phyloP scores from a whole-genome alignment of 164 flowering plant species.

The Vitis cinerea region DNA sequence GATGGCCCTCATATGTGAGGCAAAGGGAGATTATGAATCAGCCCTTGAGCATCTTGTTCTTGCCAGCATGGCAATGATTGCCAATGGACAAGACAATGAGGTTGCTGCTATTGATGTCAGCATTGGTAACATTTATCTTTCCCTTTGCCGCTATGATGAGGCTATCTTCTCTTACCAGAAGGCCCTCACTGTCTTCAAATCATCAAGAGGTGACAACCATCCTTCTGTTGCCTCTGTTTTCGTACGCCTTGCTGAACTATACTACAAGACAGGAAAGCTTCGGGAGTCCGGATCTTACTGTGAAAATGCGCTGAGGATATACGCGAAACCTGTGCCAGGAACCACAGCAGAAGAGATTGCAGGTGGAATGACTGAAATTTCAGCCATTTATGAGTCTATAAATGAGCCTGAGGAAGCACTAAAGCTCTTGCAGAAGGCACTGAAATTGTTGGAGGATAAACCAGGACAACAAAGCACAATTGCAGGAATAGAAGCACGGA shows the following conservation, averaged over 20 bases:
- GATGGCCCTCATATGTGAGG: conserved; percentile 95
- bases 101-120: conserved; percentile 93
- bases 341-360: conserved; percentile 91
- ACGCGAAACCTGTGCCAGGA: conserved; percentile 91
- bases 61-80: conserved; percentile 96
- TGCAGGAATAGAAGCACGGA: conserved; percentile 95
- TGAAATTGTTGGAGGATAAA: conserved; percentile 83
- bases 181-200: conserved; percentile 94
- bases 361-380: conserved; percentile 78
- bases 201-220: conserved; percentile 87
- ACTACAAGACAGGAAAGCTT: conserved; percentile 87
- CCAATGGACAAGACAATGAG: conserved; percentile 85
- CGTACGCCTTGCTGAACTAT: conserved; percentile 88
- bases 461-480: conserved; percentile 88
- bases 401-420: conserved; percentile 93
- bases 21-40: conserved; percentile 85
- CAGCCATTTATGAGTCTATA: conserved; percentile 86
- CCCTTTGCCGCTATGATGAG: conserved; percentile 88
- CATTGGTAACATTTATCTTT: conserved; percentile 86
- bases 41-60: conserved; percentile 98
- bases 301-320: conserved; percentile 89
- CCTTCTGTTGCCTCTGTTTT: conserved; percentile 90
- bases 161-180: conserved; percentile 97
- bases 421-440: conserved; percentile 84
- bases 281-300: conserved; percentile 93